Percentiles rank a stretch among this genome's conserved stretches.
Evolutionary conservation across 2,329 filamentous ascomycete genomes (phyloP).

Genomic region (Penicillium sp.): DNA sequence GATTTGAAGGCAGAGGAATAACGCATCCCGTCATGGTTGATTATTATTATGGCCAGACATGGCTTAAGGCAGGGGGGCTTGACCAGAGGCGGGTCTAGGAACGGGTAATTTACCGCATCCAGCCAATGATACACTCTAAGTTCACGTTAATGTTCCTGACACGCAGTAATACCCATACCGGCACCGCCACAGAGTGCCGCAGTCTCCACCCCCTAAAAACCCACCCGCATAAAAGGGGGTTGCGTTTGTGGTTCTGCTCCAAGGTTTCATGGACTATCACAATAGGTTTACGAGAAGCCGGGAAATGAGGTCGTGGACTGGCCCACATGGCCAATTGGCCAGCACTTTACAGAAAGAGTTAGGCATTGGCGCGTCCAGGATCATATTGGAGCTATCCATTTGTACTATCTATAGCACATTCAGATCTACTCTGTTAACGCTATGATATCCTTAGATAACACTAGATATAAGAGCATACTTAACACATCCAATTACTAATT

Average conservation of each 20-base stretch:
- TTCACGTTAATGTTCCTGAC: background rate
- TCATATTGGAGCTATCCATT: background rate
- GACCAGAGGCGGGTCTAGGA: background rate
- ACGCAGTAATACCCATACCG: constrained; percentile 16
- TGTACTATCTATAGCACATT: background rate
- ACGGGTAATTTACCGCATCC: background rate
- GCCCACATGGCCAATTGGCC: constrained; percentile 7
- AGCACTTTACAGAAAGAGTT: background rate
- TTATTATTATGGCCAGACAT: constrained; percentile 21
- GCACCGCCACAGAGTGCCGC: constrained; percentile 21
- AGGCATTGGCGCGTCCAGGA: background rate
- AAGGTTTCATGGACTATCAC: constrained; percentile 2
- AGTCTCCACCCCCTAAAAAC: constrained; percentile 19
- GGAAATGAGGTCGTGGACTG: constrained; percentile 4
- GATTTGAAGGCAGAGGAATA: constrained; percentile 7
- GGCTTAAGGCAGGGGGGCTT: constrained; percentile 16
- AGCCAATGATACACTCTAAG: background rate
- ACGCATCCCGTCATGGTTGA: constrained; percentile 12
- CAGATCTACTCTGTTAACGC: background rate
- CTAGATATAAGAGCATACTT: background rate
- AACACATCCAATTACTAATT: too few species aligned
- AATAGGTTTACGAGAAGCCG: background rate
- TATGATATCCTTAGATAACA: background rate
- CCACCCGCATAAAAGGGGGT: constrained; percentile 20
- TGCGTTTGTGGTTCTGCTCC: constrained; percentile 1